Conservation (phyloP, 148 eudicot genomes). For the Suaeda aralocaspica region DNA sequence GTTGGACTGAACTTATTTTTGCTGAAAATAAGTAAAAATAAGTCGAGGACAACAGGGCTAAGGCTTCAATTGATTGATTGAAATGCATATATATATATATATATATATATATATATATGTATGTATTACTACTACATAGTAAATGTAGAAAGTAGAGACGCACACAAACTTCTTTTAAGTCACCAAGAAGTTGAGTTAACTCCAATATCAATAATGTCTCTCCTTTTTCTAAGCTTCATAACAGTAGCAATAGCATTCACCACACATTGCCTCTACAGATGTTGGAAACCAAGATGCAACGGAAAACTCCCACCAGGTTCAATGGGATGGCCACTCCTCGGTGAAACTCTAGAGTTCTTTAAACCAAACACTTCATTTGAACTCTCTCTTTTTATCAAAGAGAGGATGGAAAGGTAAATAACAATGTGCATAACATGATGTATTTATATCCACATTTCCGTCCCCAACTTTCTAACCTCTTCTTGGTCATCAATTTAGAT, state of each 20-base stretch:
- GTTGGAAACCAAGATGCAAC: slow-evolving; percentile 72
- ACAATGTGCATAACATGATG: not conserved
- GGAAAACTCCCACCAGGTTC: slow-evolving; percentile 82
- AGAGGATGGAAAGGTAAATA: slow-evolving; percentile 62
- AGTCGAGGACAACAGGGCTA: no score
- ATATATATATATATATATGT: no score
- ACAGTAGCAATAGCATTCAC: slow-evolving; percentile 38
- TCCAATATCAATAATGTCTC: slow-evolving; percentile 27
- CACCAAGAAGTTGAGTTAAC: not conserved
- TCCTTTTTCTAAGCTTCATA: slow-evolving; percentile 33
- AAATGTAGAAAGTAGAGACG: no score
- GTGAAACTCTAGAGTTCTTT: slow-evolving; percentile 71
- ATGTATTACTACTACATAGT: no score
- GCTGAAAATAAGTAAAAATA: no score
- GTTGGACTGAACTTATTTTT: no score
- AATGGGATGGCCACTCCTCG: slow-evolving; percentile 75
- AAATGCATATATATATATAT: no score
- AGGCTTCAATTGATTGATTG: no score
- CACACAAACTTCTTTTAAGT: not conserved
- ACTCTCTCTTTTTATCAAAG: slow-evolving; percentile 53
- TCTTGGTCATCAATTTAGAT: slow-evolving; percentile 33
- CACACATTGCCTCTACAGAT: slow-evolving; percentile 55
- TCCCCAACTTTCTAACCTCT: slow-evolving; percentile 1
- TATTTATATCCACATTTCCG: not conserved
- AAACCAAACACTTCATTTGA: slow-evolving; percentile 48